Percentiles rank a stretch among this genome's conserved stretches.
Evolutionary conservation across 2,329 filamentous ascomycete species (phyloP).

Genomic region (Colletotrichum lindemuthianum): DNA sequence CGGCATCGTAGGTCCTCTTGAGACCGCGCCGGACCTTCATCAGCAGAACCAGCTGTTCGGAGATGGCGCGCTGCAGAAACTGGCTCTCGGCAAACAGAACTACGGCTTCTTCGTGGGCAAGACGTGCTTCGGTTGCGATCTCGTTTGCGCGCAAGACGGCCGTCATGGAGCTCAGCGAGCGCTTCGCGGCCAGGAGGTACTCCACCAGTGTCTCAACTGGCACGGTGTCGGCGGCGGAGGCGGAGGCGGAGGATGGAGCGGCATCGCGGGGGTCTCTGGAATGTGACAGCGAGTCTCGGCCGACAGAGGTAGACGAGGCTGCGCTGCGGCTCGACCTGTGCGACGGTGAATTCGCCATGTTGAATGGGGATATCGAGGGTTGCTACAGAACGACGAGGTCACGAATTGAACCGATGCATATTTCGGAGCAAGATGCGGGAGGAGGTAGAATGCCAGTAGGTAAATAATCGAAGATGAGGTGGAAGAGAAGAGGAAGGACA

Average conservation of each 20-base stretch:
- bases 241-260: slow-evolving; percentile 14
- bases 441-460: slow-evolving; percentile 5
- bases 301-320: slow-evolving; percentile 37
- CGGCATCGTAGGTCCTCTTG: slow-evolving; percentile 65
- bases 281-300: slow-evolving; percentile 31
- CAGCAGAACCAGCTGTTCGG: slow-evolving; percentile 64
- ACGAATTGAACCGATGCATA: slow-evolving; percentile 34
- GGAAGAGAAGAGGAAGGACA: slow-evolving; percentile 1
- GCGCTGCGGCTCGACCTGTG: slow-evolving; percentile 29
- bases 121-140: slow-evolving; percentile 80
- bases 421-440: slow-evolving; percentile 6
- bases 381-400: slow-evolving; percentile 11
- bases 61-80: slow-evolving; percentile 73
- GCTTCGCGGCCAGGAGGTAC: slow-evolving; percentile 87
- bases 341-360: slow-evolving; percentile 35
- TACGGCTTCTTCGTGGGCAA: slow-evolving; percentile 81
- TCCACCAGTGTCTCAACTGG: slow-evolving; percentile 82
- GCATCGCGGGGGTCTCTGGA: slow-evolving; percentile 42
- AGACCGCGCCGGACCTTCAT: slow-evolving; percentile 61
- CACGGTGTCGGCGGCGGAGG: slow-evolving; percentile 49
- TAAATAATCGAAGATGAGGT: background rate
- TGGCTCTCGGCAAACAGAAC: slow-evolving; percentile 75
- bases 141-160: slow-evolving; percentile 89
- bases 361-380: slow-evolving; percentile 22
- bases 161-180: slow-evolving; percentile 84